Conservation (phyloP, 495 filamentous ascomycete species). For the Lophium mytilinum region DNA sequence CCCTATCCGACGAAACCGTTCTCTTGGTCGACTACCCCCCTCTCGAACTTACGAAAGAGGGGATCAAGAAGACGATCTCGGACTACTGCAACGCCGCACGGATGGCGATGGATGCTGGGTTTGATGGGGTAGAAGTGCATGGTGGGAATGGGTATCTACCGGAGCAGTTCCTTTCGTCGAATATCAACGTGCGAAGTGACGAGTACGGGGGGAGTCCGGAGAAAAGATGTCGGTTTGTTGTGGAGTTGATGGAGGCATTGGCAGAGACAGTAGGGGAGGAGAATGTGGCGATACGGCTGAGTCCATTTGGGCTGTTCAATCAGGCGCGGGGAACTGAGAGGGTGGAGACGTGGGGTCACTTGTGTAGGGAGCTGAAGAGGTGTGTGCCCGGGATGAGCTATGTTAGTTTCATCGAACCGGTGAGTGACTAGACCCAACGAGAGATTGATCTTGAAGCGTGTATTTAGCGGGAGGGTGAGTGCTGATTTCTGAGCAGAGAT, state of each 20-base stretch:
- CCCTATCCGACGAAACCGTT: slow-evolving; percentile 33
- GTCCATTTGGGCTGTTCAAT: slow-evolving; percentile 41
- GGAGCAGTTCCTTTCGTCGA: slow-evolving; percentile 31
- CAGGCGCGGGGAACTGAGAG: slow-evolving; percentile 40
- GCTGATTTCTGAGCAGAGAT: slow-evolving; percentile 30
- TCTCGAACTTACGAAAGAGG: slow-evolving; percentile 37
- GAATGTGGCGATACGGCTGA: slow-evolving; percentile 13
- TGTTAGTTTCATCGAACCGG: slow-evolving; percentile 47
- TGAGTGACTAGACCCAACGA: slow-evolving; percentile 18
- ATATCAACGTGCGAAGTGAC: slow-evolving; percentile 30
- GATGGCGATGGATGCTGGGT: slow-evolving; percentile 36
- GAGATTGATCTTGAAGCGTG: background rate
- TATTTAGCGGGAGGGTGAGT: background rate
- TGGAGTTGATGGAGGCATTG: slow-evolving; percentile 29
- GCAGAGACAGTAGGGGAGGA: slow-evolving; percentile 5
- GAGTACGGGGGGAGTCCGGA: slow-evolving; percentile 31
- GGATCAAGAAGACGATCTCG: slow-evolving; percentile 37
- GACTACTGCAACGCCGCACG: slow-evolving; percentile 34
- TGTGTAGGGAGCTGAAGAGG: slow-evolving; percentile 42
- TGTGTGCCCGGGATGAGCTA: slow-evolving; percentile 30
- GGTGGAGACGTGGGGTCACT: slow-evolving; percentile 40
- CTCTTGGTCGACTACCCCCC: slow-evolving; percentile 41
- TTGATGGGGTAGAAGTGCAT: slow-evolving; percentile 48
- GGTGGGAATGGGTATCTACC: slow-evolving; percentile 31
- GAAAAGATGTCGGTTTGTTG: slow-evolving; percentile 29